Evolutionary conservation across 441 rosid species (phyloP), one percentile per base, ranked within the genome.

Genomic region (Aleurites moluccanus): DNA sequence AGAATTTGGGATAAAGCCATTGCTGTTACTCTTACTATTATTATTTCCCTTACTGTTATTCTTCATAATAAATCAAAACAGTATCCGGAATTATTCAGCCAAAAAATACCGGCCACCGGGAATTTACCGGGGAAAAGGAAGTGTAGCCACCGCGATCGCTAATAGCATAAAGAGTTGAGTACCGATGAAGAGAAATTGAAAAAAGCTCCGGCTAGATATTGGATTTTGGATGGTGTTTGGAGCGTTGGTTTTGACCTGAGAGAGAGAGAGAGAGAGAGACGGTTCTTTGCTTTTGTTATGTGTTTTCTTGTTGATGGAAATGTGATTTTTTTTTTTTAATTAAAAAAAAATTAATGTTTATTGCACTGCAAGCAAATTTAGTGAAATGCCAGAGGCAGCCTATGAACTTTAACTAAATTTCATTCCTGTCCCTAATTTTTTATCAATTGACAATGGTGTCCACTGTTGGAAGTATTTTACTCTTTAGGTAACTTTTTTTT

Each of bases 1-100:
- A n/a, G n/a, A n/a, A 86, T 79, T 89, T 0, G 98, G 97, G 67
- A 95, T 47, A 69, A 95, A 83, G 40, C 96, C 87, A 84, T 86
- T 88, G 60, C 74, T 81, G 73, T 79, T 78, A n/a, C 49, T 82
- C 30, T 65, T 83, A 56, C 69, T 84, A 67, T 70, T 75, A 53
- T 49, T 76, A 44, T 50, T 83, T 74, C 23, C 68, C 23, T 73
- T 86, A 35, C 80, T 72, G 80, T 71, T 84, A 76, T 85, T 88
- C 92, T 87, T 94, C 97, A 92, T 94, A 92, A 80, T 94, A 65
- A 55, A 75, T 52, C 67, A 49, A 20, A 70, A 66, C 10, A 44
- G 63, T n/a, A 11, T 47, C 33, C 4, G 27, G 23, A 56, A 52
- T 53, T 1, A 33, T 20, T 69, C 73, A 18, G 27, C 62, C 62